Percentiles rank a stretch among this genome's conserved stretches.
Conservation (phyloP, 2,329 filamentous ascomycete genomes). For the Colletotrichum falcatum region DNA sequence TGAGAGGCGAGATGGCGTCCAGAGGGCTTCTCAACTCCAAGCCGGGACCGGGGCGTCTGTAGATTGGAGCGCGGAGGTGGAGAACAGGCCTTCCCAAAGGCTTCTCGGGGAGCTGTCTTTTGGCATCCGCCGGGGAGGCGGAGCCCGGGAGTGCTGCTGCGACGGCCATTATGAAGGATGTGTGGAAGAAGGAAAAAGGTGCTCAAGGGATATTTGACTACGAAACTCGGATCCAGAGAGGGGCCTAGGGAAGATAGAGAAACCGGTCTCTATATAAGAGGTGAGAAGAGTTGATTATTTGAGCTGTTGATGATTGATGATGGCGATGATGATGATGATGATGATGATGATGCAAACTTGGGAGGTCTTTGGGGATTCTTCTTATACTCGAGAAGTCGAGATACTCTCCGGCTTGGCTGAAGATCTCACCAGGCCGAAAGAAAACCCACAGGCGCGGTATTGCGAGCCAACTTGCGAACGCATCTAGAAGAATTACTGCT, state of each 20-base stretch:
- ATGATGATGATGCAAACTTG: not conserved
- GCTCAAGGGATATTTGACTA: not conserved
- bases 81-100: constrained; percentile 27
- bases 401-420: not conserved
- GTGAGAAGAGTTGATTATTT: not conserved
- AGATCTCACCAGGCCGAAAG: not conserved
- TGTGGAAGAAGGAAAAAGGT: not conserved
- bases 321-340: not conserved
- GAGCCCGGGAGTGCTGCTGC: not conserved
- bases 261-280: not conserved
- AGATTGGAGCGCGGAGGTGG: constrained; percentile 15
- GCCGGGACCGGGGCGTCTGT: constrained; percentile 11
- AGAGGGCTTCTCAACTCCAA: constrained; percentile 23
- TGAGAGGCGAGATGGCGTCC: constrained; percentile 34
- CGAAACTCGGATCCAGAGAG: not conserved
- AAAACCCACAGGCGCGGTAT: not conserved
- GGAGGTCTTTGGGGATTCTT: constrained; percentile 21
- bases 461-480: not conserved
- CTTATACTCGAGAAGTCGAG: constrained; percentile 23
- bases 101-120: constrained; percentile 1
- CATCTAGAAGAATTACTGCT: constrained; percentile 14
- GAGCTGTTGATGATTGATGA: not conserved
- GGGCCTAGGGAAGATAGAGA: not conserved
- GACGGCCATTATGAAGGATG: constrained; percentile 31
- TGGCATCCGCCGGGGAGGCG: not conserved